phyloP scores from a whole-genome alignment of 768 basidiomycete genomes.

The Lentinula guzmanii region DNA sequence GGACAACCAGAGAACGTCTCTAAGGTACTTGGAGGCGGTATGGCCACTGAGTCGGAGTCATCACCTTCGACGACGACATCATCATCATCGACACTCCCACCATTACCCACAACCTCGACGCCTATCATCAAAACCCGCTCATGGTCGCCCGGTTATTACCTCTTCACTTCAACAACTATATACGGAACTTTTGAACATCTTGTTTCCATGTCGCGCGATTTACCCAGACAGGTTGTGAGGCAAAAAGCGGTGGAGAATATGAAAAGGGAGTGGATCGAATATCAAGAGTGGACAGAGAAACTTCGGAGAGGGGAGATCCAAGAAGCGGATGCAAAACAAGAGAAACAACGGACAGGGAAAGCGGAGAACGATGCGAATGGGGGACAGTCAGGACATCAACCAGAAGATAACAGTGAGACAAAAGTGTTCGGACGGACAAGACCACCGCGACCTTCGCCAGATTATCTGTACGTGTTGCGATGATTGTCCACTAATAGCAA shows the following conservation, averaged over 20 bases:
- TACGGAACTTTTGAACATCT: constrained; percentile 51
- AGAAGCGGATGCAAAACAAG: constrained; percentile 12
- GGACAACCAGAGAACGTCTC: constrained; percentile 50
- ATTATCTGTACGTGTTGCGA: constrained; percentile 30
- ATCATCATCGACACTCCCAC: not conserved
- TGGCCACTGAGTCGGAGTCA: constrained; percentile 20
- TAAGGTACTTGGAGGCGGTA: constrained; percentile 36
- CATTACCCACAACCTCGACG: not conserved
- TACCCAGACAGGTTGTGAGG: constrained; percentile 44
- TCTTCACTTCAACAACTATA: constrained; percentile 58
- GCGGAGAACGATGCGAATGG: constrained; percentile 7
- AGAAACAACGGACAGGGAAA: not conserved
- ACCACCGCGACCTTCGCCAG: constrained; percentile 33
- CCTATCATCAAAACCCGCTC: constrained; percentile 35
- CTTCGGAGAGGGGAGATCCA: not conserved
- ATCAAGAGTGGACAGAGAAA: constrained; percentile 36
- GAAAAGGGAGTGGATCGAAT: constrained; percentile 44
- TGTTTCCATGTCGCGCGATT: constrained; percentile 50
- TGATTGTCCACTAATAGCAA: not conserved
- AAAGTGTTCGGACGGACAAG: constrained; percentile 35
- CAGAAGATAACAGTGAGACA: constrained; percentile 13
- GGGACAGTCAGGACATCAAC: constrained; percentile 9
- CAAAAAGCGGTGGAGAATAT: constrained; percentile 32
- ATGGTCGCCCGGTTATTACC: constrained; percentile 75
- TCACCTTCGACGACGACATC: not conserved